A percentile compares a stretch with the other conserved stretches of the same genome.
Evolutionary conservation across 495 filamentous ascomycete species (phyloP).

Genomic region (Astrothelium macrocarpum): DNA sequence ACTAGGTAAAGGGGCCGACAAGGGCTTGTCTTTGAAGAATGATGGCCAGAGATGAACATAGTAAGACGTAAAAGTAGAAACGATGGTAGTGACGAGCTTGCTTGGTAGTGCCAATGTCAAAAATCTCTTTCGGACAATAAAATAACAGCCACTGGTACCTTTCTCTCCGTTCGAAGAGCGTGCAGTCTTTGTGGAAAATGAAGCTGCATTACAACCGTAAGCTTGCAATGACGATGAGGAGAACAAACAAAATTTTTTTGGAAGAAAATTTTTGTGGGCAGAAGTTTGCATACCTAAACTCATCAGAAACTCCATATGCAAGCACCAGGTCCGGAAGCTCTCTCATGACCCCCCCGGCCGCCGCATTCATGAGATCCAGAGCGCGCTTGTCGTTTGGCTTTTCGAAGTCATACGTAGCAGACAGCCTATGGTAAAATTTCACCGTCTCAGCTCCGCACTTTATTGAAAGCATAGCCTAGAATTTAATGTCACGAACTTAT

Average conservation of each 20-base stretch:
- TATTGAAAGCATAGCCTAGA: not conserved
- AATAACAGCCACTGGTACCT: conserved; percentile 44
- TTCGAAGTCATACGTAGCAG: conserved; percentile 61
- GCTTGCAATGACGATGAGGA: not conserved
- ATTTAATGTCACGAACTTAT: conserved; percentile 50
- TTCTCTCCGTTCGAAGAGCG: conserved; percentile 76
- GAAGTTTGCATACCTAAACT: conserved; percentile 62
- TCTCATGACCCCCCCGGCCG: conserved; percentile 69
- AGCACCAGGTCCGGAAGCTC: conserved; percentile 78
- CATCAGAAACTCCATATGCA: conserved; percentile 88
- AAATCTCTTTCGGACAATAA: not conserved
- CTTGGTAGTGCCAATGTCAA: conserved; percentile 31
- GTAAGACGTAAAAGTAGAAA: conserved; percentile 86
- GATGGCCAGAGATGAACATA: conserved; percentile 73
- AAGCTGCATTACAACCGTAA: conserved; percentile 47
- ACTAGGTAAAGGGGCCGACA: conserved; percentile 68
- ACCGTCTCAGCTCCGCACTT: not conserved
- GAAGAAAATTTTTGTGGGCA: not conserved
- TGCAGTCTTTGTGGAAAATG: conserved; percentile 69
- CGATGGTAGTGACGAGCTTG: conserved; percentile 82
- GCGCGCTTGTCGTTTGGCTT: conserved; percentile 90
- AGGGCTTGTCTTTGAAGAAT: conserved; percentile 57
- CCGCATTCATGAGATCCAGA: conserved; percentile 88
- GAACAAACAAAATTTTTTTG: not conserved
- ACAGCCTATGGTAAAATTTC: conserved; percentile 51